Evolutionary conservation across 108 stramenopile species (phyloP), one percentile per base, ranked within the genome.

Genomic region (Bacterosira constricta): DNA sequence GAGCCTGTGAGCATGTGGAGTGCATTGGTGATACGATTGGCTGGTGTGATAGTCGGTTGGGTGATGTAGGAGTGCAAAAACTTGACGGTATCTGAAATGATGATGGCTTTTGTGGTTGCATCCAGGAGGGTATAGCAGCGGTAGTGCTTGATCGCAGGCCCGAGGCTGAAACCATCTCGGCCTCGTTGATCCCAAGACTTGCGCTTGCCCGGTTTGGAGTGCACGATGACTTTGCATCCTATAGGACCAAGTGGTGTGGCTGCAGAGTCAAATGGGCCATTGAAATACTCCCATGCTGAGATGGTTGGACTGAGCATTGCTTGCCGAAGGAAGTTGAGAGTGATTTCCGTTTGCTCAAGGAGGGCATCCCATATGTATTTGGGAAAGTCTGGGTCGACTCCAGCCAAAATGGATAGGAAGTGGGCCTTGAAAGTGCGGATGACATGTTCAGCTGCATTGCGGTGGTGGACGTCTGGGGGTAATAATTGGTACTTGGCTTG

Each of bases 381-480:
- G 49, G 69, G 58, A 60, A 71, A 71, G 0, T 44, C 6, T 4
- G 42, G 4, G 17, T 44, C 42, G 5, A 44, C 42, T 13, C 42
- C 42, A 44, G 42, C 42, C 4, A 44, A 17, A 17, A 44, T 44
- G 2, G 42, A 13, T 1, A 44, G 42, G 42, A 44, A 44, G 5
- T 44, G 42, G 5, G 13, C 5, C 42, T 44, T 44, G 42, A 44
- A 44, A 6, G 42, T 44, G 42, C 42, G 42, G 5, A 44, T 44
- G 42, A 17, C 5, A 1, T 65, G 71, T 59, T 83, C 68, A 8
- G 82, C 82, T 12, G 72, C 65, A 69, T 83, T 83, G 5, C 63
- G 29, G 1, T 61, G 61, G 49, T 83, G 77, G 11, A 49, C 17
- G 26, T 50, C 32, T 9, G 76, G 66, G 49, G 82, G 73, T 1